These are phyloP conservation scores for Xylariales sp. DNA, from an alignment of 2,329 filamentous ascomycete genomes.

Conservation along the genomic window DNA sequence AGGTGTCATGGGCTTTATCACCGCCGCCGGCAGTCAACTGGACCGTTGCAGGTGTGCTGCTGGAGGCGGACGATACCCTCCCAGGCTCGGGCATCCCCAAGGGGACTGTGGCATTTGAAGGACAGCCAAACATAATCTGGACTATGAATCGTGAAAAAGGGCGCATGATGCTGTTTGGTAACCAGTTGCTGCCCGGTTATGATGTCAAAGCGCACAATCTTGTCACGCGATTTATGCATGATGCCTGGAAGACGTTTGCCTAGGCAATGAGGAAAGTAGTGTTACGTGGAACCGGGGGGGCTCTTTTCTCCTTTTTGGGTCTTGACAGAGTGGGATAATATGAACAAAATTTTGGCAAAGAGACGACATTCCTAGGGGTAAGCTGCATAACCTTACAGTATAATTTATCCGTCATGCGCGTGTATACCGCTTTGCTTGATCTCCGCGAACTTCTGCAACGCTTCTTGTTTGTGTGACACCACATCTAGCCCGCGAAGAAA, in stretches of 20 bases:
- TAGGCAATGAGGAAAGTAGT: constrained; percentile 1
- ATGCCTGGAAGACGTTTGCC: constrained; percentile 1
- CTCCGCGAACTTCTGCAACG: too few species aligned
- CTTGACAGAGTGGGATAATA: too few species aligned
- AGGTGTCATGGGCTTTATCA: constrained; percentile 2
- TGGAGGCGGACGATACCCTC: background rate
- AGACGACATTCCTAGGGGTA: too few species aligned
- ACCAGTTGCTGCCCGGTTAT: background rate
- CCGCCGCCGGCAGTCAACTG: constrained; percentile 3
- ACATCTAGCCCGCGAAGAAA: too few species aligned
- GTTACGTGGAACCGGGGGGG: too few species aligned
- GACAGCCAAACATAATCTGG: constrained; percentile 3
- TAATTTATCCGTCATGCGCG: too few species aligned
- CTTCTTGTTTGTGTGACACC: too few species aligned
- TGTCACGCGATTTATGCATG: constrained; percentile 1
- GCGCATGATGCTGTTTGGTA: constrained; percentile 4
- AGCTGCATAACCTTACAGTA: too few species aligned
- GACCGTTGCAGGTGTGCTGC: background rate
- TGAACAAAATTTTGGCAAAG: too few species aligned
- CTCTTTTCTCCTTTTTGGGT: too few species aligned
- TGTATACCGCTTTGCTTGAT: too few species aligned
- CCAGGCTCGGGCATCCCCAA: constrained; percentile 3
- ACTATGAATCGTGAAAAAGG: constrained; percentile 4
- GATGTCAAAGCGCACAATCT: constrained; percentile 4
- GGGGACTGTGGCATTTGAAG: constrained; percentile 1